These are phyloP conservation scores for Gentiana dahurica DNA, from an alignment of 257 asterid species.

Conservation along the genomic window DNA sequence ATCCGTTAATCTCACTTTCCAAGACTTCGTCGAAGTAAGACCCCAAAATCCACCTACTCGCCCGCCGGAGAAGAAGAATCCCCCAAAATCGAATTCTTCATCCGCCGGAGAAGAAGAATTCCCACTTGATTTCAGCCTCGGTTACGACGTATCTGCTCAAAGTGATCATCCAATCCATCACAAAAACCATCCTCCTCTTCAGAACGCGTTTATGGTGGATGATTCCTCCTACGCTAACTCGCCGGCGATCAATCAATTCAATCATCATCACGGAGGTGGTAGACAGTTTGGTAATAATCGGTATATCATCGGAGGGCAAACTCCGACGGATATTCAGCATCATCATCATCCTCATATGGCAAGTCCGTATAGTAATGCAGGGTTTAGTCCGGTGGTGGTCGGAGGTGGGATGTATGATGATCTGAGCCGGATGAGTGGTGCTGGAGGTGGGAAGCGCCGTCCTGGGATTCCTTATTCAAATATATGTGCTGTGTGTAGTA, in stretches of 20 bases:
- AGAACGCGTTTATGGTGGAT: conserved; percentile 1
- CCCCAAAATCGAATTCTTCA: conserved; percentile 37
- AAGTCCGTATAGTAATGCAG: conserved; percentile 12
- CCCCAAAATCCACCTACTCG: conserved; percentile 8
- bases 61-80: conserved; percentile 7
- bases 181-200: conserved; percentile 9
- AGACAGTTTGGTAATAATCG: conserved; percentile 5
- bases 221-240: neutral
- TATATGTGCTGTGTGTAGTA: conserved; percentile 58
- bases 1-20: conserved; percentile 75
- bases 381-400: conserved; percentile 13
- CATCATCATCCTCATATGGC: conserved; percentile 8
- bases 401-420: conserved; percentile 35
- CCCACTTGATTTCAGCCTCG: conserved; percentile 53
- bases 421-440: conserved; percentile 26
- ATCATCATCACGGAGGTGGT: neutral
- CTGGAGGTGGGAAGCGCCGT: conserved; percentile 34
- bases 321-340: neutral
- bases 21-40: conserved; percentile 48
- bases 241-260: conserved; percentile 2
- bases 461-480: conserved; percentile 85
- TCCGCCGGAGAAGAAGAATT: conserved; percentile 24
- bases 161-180: conserved; percentile 3
- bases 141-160: conserved; percentile 28
- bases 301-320: neutral